Evolutionary conservation across 1,284 basidiomycete genomes (phyloP).

Genomic region (Cutaneotrichosporon cutaneum): DNA sequence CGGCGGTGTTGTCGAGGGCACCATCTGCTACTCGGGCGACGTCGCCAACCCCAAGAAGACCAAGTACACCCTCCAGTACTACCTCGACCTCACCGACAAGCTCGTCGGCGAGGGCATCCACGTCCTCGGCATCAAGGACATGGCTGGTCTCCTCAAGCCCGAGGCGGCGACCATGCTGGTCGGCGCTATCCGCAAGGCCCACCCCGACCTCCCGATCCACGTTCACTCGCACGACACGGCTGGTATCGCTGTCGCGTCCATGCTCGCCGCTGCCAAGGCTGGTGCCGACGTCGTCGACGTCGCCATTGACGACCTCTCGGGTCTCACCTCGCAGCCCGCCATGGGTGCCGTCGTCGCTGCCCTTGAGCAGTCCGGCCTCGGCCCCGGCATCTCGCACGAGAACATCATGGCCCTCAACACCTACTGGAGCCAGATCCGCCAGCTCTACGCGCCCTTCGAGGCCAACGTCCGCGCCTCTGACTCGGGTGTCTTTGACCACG

Average conservation of each 20-base stretch:
- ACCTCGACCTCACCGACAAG: slow-evolving; percentile 92
- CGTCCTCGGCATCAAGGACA: slow-evolving; percentile 98
- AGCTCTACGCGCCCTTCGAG: slow-evolving; percentile 96
- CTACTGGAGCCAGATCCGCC: slow-evolving; percentile 97
- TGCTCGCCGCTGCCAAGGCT: slow-evolving; percentile 92
- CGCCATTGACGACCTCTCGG: slow-evolving; percentile 98
- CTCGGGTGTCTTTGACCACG: slow-evolving; percentile 97
- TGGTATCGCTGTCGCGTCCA: slow-evolving; percentile 93
- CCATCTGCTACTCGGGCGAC: slow-evolving; percentile 99
- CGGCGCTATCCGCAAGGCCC: slow-evolving; percentile 88
- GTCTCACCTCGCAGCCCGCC: slow-evolving; percentile 95
- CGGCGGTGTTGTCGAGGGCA: slow-evolving; percentile 95
- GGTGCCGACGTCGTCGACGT: slow-evolving; percentile 98
- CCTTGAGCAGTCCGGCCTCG: slow-evolving; percentile 90
- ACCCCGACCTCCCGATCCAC: slow-evolving; percentile 97
- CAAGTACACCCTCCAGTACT: slow-evolving; percentile 98
- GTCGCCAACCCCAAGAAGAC: slow-evolving; percentile 91
- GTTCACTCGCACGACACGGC: slow-evolving; percentile 99
- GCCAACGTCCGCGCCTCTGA: slow-evolving; percentile 96
- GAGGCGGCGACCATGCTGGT: slow-evolving; percentile 90
- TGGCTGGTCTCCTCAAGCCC: slow-evolving; percentile 98
- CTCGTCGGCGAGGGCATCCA: slow-evolving; percentile 95
- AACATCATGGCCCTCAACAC: slow-evolving; percentile 96
- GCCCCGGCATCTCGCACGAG: slow-evolving; percentile 95
- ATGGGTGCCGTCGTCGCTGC: slow-evolving; percentile 96